Evolutionary conservation across 148 eudicot genomes (phyloP), one percentile per base, ranked within the genome.

Genomic region (Nepenthes gracilis): DNA sequence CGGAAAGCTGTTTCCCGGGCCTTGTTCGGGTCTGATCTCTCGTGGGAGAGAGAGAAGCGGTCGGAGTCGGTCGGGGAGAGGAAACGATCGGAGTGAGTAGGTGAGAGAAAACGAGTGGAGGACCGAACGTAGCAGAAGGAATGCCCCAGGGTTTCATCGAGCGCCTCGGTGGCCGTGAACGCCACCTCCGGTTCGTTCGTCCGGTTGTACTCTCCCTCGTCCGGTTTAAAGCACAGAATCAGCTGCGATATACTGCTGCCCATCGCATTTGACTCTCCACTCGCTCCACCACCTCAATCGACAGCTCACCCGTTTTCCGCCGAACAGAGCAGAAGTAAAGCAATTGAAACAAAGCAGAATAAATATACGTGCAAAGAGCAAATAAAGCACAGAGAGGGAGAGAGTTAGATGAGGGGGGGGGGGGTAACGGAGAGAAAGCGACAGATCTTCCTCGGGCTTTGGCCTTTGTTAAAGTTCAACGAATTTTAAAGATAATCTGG

Each of bases 131-230:
- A 94, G 55, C 97, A 84, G 60, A 94, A 94, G 38, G 99, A 94
- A 69, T 94, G 99, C 2, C 99, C 99, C 64, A 94, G 82, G 79
- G 99, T 81, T 77, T 94, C 99, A 74, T 92, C 98, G 0, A 83
- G 67, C 2, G 82, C 81, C 43, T 80, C 84, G 2, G 73, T 72
- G 8, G 80, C 51, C 2, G 80, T 12, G 69, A 82, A 78, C 49
- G 80, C 65, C 55, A 74, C 63, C 40, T 80, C 79, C 64, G 72
- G 64, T 33, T 74, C 72, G 60, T 59, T 13, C 72, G 67, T 74
- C 65, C 56, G 60, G 57, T 12, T 8, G 1, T 8, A 4, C 4
- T 8, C 45, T 0, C 45, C 45, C 45, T 40, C 45, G 6, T 40
- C 45, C 8, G 65, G 65, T 35, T 62, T 51, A 55, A 62, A 62